Percentiles rank a stretch among this genome's conserved stretches.
These are phyloP conservation scores for Nepenthes mirabilis DNA, from an alignment of 148 eudicot genomes.

Conservation along the genomic window DNA sequence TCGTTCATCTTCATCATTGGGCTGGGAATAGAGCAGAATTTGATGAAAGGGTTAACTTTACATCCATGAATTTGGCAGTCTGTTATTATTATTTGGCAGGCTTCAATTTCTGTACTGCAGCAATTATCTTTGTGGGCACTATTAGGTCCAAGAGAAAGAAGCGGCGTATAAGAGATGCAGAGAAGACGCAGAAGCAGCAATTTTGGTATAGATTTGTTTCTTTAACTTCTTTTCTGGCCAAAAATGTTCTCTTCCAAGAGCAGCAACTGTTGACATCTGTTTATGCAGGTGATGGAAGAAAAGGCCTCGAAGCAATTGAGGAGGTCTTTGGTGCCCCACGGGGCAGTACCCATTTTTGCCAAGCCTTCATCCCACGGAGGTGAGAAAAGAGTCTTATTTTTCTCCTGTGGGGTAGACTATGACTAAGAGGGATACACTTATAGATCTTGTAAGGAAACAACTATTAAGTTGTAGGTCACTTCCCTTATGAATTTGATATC, in stretches of 20 bases:
- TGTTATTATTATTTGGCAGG: too few species aligned
- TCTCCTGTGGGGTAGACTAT: too few species aligned
- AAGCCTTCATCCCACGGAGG: conserved; percentile 81
- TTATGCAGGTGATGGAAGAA: conserved; percentile 79
- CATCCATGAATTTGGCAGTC: not conserved
- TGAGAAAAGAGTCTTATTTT: conserved; percentile 13
- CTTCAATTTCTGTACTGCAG: too few species aligned
- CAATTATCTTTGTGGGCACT: too few species aligned
- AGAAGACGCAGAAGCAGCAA: conserved; percentile 85
- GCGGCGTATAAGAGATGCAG: conserved; percentile 77
- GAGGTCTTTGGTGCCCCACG: conserved; percentile 86
- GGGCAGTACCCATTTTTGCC: conserved; percentile 73
- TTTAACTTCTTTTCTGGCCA: not conserved
- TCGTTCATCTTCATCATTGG: conserved; percentile 55
- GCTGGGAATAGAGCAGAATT: conserved; percentile 93
- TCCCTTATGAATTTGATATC: too few species aligned
- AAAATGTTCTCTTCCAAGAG: not conserved
- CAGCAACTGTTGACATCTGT: not conserved
- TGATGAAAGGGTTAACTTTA: conserved; percentile 38
- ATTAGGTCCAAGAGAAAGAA: conserved; percentile 64
- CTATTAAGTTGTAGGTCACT: too few species aligned
- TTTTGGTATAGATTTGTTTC: conserved; percentile 32
- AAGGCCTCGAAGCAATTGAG: conserved; percentile 90
- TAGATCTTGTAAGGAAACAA: too few species aligned
- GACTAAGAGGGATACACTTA: too few species aligned